phyloP scores from a whole-genome alignment of 805 yeast species.

The Saccharomyces jurei region DNA sequence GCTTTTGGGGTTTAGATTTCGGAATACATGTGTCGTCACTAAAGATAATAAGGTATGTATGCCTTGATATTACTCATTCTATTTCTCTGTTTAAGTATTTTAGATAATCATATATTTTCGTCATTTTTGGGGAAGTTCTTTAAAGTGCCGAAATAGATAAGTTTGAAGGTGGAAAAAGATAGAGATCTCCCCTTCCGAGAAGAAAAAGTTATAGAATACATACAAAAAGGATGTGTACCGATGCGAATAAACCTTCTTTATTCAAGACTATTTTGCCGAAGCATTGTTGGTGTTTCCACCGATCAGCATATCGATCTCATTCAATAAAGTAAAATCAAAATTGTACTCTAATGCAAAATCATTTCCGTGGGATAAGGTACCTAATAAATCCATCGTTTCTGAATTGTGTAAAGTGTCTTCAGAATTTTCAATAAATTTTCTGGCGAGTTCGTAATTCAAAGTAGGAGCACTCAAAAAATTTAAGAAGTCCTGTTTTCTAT shows the following conservation, averaged over 20 bases:
- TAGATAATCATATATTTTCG: not conserved
- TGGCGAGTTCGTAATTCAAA: slow-evolving; percentile 22
- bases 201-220: not conserved
- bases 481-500: slow-evolving; percentile 10
- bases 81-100: not conserved
- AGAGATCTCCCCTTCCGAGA: not conserved
- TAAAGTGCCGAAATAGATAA: not conserved
- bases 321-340: slow-evolving; percentile 25
- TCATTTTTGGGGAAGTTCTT: not conserved
- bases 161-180: not conserved
- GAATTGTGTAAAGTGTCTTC: slow-evolving; percentile 12
- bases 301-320: slow-evolving; percentile 25
- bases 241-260: not conserved
- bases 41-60: not conserved
- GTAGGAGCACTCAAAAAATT: slow-evolving; percentile 17
- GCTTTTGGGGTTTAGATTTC: not conserved
- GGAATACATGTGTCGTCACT: not conserved
- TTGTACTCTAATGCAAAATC: slow-evolving; percentile 27
- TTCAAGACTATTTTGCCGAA: not conserved
- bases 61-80: not conserved
- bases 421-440: slow-evolving; percentile 18
- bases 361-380: slow-evolving; percentile 23
- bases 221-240: not conserved
- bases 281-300: slow-evolving; percentile 5
- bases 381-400: slow-evolving; percentile 21